Evolutionary conservation across 2,329 filamentous ascomycete species (phyloP).

Genomic region (Fusarium graminum): DNA sequence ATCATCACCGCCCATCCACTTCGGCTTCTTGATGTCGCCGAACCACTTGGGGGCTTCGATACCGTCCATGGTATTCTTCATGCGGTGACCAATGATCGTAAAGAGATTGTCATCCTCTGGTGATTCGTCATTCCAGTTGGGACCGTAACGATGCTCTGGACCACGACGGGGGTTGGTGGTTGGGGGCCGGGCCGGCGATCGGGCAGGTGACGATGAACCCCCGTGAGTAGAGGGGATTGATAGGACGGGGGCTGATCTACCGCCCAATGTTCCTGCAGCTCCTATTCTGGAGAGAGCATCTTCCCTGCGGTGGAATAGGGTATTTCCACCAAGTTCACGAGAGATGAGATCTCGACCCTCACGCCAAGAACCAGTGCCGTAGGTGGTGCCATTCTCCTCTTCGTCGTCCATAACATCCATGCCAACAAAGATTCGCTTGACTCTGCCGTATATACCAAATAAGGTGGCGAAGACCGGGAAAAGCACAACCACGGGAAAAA

Average conservation of each 20-base stretch:
- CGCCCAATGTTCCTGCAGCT: constrained; percentile 44
- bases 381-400: constrained; percentile 72
- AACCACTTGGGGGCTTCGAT: constrained; percentile 87
- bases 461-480: constrained; percentile 86
- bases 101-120: constrained; percentile 86
- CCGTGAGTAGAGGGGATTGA: constrained; percentile 60
- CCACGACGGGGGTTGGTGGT: constrained; percentile 47
- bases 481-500: constrained; percentile 90
- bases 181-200: constrained; percentile 59
- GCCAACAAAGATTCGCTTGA: constrained; percentile 84
- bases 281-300: constrained; percentile 56
- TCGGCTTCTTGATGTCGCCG: constrained; percentile 79
- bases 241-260: constrained; percentile 61
- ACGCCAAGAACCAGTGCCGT: constrained; percentile 87
- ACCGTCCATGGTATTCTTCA: constrained; percentile 92
- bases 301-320: constrained; percentile 64
- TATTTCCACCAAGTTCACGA: constrained; percentile 79
- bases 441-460: constrained; percentile 89
- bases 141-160: constrained; percentile 45
- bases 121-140: constrained; percentile 64
- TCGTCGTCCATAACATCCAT: constrained; percentile 80
- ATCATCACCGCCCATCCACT: constrained; percentile 79
- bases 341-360: constrained; percentile 93
- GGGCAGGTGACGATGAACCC: constrained; percentile 53
- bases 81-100: constrained; percentile 82